These are phyloP conservation scores for Metschnikowia chrysomelidarum DNA, from an alignment of 805 yeast species.

Conservation along the genomic window DNA sequence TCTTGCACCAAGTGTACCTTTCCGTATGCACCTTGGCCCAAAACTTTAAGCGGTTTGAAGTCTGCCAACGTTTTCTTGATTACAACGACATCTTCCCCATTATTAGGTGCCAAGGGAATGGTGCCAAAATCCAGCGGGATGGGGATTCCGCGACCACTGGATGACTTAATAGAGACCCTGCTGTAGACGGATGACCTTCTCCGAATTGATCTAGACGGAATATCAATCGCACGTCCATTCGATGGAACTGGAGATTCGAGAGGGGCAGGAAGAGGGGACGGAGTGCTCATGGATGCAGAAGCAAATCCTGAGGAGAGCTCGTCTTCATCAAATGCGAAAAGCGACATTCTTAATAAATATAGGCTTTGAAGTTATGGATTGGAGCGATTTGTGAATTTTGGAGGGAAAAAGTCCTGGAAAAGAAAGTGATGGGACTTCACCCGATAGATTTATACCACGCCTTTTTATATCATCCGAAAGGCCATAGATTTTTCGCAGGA, in stretches of 20 bases:
- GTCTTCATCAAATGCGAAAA: constrained; percentile 21
- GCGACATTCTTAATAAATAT: constrained; percentile 16
- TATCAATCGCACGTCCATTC: constrained; percentile 3
- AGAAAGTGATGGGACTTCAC: too few species aligned
- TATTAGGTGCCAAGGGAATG: too few species aligned
- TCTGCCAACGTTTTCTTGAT: constrained; percentile 32
- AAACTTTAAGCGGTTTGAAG: constrained; percentile 42
- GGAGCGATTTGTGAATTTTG: too few species aligned
- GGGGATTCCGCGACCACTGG: constrained; percentile 12
- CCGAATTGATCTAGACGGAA: constrained; percentile 4
- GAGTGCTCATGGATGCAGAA: constrained; percentile 9
- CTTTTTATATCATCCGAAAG: too few species aligned
- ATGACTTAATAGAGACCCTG: constrained; percentile 18
- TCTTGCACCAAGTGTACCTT: constrained; percentile 43
- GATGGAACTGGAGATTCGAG: neutral
- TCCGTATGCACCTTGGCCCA: constrained; percentile 46
- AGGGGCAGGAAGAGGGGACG: constrained; percentile 1
- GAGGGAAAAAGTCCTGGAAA: too few species aligned
- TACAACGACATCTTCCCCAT: constrained; percentile 1
- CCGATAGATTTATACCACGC: too few species aligned
- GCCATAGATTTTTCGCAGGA: too few species aligned
- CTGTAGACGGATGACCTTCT: constrained; percentile 20
- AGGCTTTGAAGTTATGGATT: too few species aligned
- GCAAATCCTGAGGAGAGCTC: constrained; percentile 15
- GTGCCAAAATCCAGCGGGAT: constrained; percentile 18